Percentiles rank a stretch among this genome's conserved stretches.
phyloP scores from a whole-genome alignment of 2,329 filamentous ascomycete genomes.

The Ophiostoma australiae region DNA sequence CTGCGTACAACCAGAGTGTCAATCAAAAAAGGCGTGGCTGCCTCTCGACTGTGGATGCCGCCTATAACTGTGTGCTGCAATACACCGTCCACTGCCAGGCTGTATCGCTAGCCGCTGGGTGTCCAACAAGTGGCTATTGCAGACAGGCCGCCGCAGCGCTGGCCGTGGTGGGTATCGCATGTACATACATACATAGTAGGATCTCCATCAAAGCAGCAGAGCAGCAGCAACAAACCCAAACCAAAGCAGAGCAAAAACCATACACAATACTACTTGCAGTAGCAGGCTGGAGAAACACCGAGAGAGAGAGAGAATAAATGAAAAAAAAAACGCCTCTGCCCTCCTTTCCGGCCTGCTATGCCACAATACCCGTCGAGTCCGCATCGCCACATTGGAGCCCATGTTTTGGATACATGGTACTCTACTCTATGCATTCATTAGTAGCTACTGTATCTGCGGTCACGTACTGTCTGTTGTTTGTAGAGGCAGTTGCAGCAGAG shows the following conservation, averaged over 20 bases:
- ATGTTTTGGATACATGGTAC: too few relatives aligned
- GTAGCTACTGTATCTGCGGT: too few relatives aligned
- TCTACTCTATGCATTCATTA: background rate
- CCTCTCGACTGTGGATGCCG: background rate
- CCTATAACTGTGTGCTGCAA: background rate
- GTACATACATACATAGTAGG: too few relatives aligned
- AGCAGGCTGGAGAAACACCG: background rate
- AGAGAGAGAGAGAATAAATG: too few relatives aligned
- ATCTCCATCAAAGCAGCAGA: too few relatives aligned
- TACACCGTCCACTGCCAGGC: too few relatives aligned
- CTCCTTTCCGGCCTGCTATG: background rate
- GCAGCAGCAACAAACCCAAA: too few relatives aligned
- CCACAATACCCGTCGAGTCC: background rate
- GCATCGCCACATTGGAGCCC: background rate
- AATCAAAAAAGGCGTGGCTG: slow-evolving; percentile 1
- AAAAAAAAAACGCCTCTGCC: slow-evolving; percentile 6
- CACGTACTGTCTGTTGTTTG: background rate
- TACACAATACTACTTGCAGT: background rate
- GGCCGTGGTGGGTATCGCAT: background rate
- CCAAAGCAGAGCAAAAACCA: background rate
- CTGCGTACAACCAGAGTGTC: background rate
- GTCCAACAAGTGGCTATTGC: slow-evolving; percentile 7
- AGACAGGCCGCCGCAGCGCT: background rate
- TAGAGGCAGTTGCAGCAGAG: too few relatives aligned
- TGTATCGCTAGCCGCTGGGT: background rate